Evolutionary conservation across 768 basidiomycete species (phyloP).

Genomic region (Nidularia sp.): DNA sequence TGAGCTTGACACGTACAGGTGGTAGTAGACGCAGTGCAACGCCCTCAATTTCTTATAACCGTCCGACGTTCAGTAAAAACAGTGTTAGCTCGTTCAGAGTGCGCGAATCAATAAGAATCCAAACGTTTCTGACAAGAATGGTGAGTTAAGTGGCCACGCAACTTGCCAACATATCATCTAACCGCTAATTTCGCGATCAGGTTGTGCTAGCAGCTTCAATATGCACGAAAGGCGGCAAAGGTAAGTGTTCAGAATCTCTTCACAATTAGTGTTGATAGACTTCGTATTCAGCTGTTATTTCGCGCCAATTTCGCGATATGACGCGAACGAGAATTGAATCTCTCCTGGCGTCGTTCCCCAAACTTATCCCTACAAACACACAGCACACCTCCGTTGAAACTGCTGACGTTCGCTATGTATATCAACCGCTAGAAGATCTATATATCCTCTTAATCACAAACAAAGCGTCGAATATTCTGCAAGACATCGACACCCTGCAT

Average conservation of each 20-base stretch:
- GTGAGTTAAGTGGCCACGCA: not conserved
- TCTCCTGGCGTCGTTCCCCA: conserved; percentile 94
- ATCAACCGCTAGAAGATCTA: conserved; percentile 93
- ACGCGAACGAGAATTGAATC: conserved; percentile 90
- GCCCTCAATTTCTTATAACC: too few species aligned
- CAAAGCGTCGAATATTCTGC: conserved; percentile 97
- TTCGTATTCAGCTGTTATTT: conserved; percentile 72
- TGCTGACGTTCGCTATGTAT: conserved; percentile 92
- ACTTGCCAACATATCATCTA: not conserved
- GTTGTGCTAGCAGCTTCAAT: conserved; percentile 93
- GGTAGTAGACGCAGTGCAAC: too few species aligned
- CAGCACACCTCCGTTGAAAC: conserved; percentile 98
- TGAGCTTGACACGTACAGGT: too few species aligned
- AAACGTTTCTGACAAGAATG: too few species aligned
- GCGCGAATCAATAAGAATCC: too few species aligned
- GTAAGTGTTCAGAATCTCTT: conserved; percentile 33
- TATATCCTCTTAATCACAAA: conserved; percentile 98
- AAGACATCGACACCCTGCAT: conserved; percentile 95
- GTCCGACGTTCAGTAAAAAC: too few species aligned
- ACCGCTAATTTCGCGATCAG: conserved; percentile 28
- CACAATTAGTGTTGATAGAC: not conserved
- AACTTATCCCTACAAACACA: conserved; percentile 90
- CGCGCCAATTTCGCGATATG: conserved; percentile 94
- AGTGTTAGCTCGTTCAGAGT: too few species aligned
- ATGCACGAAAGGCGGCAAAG: conserved; percentile 92